These are phyloP conservation scores for Penicillium simplicissimum DNA, from an alignment of 495 filamentous ascomycete genomes.

Conservation along the genomic window DNA sequence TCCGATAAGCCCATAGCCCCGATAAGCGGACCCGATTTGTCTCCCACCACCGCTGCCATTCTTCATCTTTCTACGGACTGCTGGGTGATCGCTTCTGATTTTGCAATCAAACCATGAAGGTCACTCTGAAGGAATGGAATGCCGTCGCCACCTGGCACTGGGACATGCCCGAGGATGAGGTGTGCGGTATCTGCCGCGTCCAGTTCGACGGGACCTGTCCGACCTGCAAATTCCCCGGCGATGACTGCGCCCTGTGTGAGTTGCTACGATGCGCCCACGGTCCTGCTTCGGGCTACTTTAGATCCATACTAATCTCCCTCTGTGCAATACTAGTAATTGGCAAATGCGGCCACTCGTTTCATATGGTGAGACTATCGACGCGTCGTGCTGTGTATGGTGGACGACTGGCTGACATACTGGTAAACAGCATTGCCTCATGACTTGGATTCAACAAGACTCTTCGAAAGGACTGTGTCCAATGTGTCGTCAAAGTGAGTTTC, in stretches of 20 bases:
- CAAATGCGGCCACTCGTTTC: constrained; percentile 95
- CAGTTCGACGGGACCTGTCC: constrained; percentile 98
- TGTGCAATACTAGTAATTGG: constrained; percentile 68
- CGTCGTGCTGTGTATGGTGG: neutral
- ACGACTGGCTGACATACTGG: constrained; percentile 9
- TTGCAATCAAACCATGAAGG: constrained; percentile 69
- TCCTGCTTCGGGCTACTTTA: neutral
- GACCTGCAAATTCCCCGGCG: constrained; percentile 95
- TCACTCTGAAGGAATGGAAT: constrained; percentile 89
- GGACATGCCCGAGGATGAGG: constrained; percentile 97
- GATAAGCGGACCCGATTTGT: neutral
- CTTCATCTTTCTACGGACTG: neutral
- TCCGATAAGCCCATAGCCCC: constrained; percentile 2
- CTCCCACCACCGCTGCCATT: neutral
- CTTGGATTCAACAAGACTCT: constrained; percentile 93
- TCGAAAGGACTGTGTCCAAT: constrained; percentile 95
- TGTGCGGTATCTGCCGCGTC: constrained; percentile 97
- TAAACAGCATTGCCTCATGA: constrained; percentile 84
- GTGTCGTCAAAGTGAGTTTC: constrained; percentile 87
- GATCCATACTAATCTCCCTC: neutral
- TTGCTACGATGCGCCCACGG: constrained; percentile 9
- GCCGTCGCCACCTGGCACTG: constrained; percentile 95
- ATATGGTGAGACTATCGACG: constrained; percentile 66
- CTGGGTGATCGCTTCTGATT: neutral
- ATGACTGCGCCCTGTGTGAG: constrained; percentile 90